Evolutionary conservation across 2,329 filamentous ascomycete genomes (phyloP).

Genomic region (Aspergillus pseudonomiae): DNA sequence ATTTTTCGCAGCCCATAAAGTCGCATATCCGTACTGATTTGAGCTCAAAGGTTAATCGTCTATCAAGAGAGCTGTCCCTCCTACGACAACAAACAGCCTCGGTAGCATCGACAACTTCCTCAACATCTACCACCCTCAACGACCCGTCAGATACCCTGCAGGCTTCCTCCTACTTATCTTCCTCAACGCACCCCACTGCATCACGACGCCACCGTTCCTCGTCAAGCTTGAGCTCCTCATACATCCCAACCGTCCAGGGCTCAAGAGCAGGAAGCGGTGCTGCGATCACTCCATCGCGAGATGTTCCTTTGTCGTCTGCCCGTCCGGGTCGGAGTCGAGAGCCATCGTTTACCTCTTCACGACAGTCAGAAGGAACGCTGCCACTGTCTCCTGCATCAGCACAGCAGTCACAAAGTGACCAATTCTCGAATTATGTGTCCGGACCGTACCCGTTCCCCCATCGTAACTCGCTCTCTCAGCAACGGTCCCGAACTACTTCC

Average conservation of each 20-base stretch:
- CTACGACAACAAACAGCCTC: constrained; percentile 72
- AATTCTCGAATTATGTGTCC: constrained; percentile 27
- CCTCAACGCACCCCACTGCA: constrained; percentile 55
- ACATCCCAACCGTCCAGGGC: constrained; percentile 42
- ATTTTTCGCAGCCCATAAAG: constrained; percentile 15
- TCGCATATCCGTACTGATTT: neutral
- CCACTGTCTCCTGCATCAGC: constrained; percentile 35
- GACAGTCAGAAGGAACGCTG: constrained; percentile 35
- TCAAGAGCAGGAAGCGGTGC: constrained; percentile 41
- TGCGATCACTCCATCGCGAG: constrained; percentile 49
- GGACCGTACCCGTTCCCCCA: constrained; percentile 33
- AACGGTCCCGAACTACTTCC: constrained; percentile 30
- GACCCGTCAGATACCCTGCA: constrained; percentile 51
- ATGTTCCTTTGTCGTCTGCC: constrained; percentile 34
- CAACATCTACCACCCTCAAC: constrained; percentile 55
- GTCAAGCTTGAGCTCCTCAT: constrained; percentile 55
- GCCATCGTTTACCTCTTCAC: constrained; percentile 44
- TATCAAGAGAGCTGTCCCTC: constrained; percentile 83
- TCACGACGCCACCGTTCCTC: constrained; percentile 61
- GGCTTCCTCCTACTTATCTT: constrained; percentile 46
- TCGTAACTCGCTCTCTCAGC: constrained; percentile 35
- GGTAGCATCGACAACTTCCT: constrained; percentile 63
- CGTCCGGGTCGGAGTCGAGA: constrained; percentile 45
- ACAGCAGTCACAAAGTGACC: constrained; percentile 33
- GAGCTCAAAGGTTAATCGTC: constrained; percentile 74